These are phyloP conservation scores for Hibiscus trionum DNA, from an alignment of 345 rosid species.

Conservation along the genomic window DNA sequence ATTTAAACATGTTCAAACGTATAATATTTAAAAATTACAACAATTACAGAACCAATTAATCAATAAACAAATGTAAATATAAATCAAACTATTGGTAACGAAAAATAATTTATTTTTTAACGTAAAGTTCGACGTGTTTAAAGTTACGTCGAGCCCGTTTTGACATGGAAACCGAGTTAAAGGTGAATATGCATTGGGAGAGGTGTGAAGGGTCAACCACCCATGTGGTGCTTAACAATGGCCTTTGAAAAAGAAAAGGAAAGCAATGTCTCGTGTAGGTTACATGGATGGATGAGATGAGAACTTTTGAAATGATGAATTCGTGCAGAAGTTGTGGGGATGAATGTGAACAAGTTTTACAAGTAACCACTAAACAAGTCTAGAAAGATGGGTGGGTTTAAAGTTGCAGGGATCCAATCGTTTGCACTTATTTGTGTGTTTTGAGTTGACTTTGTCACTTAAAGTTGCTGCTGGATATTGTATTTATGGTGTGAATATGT, in stretches of 20 bases:
- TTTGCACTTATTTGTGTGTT: not conserved
- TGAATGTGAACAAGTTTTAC: conserved; percentile 27
- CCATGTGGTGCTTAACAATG: not conserved
- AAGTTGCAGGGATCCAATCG: not conserved
- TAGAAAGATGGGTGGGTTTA: not conserved
- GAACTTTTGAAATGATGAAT: not conserved
- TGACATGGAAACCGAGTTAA: not conserved
- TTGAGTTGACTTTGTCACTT: not conserved
- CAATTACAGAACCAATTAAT: too few relatives aligned
- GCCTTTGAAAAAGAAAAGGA: not conserved
- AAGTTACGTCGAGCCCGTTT: not conserved
- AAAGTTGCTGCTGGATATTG: not conserved
- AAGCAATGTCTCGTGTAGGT: not conserved
- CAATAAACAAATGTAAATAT: too few relatives aligned
- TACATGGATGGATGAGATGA: not conserved
- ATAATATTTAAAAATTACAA: too few relatives aligned
- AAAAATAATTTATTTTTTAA: not conserved
- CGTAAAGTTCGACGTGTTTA: not conserved
- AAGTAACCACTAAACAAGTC: conserved; percentile 16
- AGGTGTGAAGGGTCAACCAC: not conserved
- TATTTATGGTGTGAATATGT: not conserved
- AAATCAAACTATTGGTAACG: too few relatives aligned
- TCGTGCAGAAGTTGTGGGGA: not conserved
- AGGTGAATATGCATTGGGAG: not conserved
- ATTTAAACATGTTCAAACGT: too few relatives aligned